Evolutionary conservation across 306 rosid genomes (phyloP).

Genomic region (Vigna mungo): DNA sequence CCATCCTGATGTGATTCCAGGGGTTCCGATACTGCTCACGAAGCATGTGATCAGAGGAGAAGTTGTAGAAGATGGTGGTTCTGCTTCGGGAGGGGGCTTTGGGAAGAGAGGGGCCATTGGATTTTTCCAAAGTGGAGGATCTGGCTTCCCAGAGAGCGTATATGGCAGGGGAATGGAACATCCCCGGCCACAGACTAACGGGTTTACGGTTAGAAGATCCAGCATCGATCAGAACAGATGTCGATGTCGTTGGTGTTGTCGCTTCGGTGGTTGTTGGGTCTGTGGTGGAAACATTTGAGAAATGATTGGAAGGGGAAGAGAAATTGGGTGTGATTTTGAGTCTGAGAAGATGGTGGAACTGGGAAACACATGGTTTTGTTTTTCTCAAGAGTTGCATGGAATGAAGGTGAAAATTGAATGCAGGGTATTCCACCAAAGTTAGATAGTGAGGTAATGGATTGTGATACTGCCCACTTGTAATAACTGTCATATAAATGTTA

Average conservation of each 20-base stretch:
- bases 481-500: too few relatives aligned
- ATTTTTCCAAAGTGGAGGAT: constrained; percentile 57
- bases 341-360: constrained; percentile 28
- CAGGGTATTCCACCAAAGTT: constrained; percentile 1
- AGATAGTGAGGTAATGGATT: not conserved
- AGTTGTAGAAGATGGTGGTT: constrained; percentile 66
- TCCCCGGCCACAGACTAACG: constrained; percentile 73
- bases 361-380: not conserved
- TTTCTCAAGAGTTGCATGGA: constrained; percentile 30
- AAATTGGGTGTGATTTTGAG: constrained; percentile 34
- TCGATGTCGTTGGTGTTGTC: not conserved
- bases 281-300: constrained; percentile 22
- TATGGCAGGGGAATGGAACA: constrained; percentile 79
- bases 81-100: constrained; percentile 70
- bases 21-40: constrained; percentile 89
- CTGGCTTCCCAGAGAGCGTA: constrained; percentile 93
- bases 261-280: not conserved
- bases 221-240: constrained; percentile 60
- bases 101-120: constrained; percentile 1
- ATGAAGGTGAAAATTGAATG: not conserved
- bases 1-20: constrained; percentile 77
- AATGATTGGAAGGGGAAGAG: not conserved
- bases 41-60: constrained; percentile 71
- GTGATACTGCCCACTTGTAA: too few relatives aligned
- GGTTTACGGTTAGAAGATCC: constrained; percentile 76